These are phyloP conservation scores for Paraphoma chrysanthemicola DNA, from an alignment of 2,329 filamentous ascomycete species.

Conservation along the genomic window DNA sequence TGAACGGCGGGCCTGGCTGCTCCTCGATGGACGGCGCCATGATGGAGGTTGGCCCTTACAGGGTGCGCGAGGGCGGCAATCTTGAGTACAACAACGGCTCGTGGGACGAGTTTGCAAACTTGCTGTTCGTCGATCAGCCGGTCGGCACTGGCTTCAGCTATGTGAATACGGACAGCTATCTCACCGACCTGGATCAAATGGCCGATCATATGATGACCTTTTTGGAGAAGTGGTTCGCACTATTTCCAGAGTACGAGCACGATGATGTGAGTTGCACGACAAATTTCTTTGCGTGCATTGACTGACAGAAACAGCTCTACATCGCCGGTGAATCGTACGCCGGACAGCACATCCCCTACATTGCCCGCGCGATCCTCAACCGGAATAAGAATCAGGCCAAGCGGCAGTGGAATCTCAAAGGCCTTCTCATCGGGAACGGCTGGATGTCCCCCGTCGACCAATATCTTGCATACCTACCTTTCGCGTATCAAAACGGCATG, in stretches of 20 bases:
- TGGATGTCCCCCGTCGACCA: conserved; percentile 94
- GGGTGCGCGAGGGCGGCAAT: conserved; percentile 75
- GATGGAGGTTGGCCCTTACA: conserved; percentile 96
- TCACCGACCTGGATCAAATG: conserved; percentile 88
- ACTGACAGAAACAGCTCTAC: conserved; percentile 71
- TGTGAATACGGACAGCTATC: conserved; percentile 85
- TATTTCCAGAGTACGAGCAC: conserved; percentile 90
- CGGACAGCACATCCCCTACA: conserved; percentile 96
- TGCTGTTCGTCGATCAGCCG: conserved; percentile 96
- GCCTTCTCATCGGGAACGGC: conserved; percentile 92
- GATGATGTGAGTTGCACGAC: conserved; percentile 76
- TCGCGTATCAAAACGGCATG: conserved; percentile 77
- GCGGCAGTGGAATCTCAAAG: conserved; percentile 77
- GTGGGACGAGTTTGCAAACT: conserved; percentile 97
- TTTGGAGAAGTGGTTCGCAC: conserved; percentile 84
- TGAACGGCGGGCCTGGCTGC: conserved; percentile 96
- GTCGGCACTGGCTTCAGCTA: conserved; percentile 97
- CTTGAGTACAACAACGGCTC: conserved; percentile 88
- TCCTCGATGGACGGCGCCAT: conserved; percentile 96
- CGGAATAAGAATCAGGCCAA: conserved; percentile 72
- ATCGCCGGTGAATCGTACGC: conserved; percentile 96
- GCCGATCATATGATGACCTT: conserved; percentile 86
- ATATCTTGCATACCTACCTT: conserved; percentile 85
- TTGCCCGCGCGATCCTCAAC: conserved; percentile 87
- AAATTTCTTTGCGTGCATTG: neutral